A percentile compares a stretch with the other conserved stretches of the same genome.
phyloP scores from a whole-genome alignment of 495 filamentous ascomycete species.

The Antarctomyces pellizariae region DNA sequence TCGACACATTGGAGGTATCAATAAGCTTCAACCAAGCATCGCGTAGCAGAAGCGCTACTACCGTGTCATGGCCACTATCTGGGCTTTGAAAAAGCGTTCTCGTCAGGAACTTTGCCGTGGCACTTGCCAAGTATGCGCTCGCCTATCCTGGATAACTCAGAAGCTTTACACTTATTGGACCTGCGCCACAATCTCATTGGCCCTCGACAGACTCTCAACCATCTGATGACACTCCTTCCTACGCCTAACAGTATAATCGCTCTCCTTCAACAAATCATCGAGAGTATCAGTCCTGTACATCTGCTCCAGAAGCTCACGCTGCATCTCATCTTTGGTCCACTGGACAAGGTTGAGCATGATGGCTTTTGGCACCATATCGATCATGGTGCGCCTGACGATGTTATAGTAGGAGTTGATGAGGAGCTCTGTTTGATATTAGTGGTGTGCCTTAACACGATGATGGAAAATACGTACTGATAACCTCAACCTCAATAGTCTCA shows the following conservation, averaged over 20 bases:
- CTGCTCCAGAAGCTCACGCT: conserved; percentile 88
- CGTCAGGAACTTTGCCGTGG: no score
- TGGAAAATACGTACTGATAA: conserved; percentile 60
- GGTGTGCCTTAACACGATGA: conserved; percentile 2
- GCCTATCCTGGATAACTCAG: background rate
- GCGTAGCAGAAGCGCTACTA: no score
- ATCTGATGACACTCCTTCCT: conserved; percentile 98
- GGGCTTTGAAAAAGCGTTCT: no score
- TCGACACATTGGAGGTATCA: no score
- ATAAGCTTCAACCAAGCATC: no score
- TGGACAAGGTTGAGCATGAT: conserved; percentile 94
- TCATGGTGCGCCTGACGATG: conserved; percentile 95
- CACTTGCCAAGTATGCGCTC: no score
- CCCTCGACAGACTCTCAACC: conserved; percentile 76
- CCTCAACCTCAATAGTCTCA: conserved; percentile 85
- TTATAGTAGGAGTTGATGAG: conserved; percentile 94
- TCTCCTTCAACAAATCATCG: conserved; percentile 90
- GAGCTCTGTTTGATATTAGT: conserved; percentile 35
- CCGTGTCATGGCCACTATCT: no score
- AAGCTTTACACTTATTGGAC: conserved; percentile 43
- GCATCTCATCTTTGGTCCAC: conserved; percentile 98
- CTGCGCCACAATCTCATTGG: conserved; percentile 90
- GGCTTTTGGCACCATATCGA: conserved; percentile 99
- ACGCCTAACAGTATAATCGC: conserved; percentile 83
- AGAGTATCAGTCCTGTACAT: conserved; percentile 83